Conservation (phyloP, 805 yeast species). For the Kurtzmaniella cleridarum region DNA sequence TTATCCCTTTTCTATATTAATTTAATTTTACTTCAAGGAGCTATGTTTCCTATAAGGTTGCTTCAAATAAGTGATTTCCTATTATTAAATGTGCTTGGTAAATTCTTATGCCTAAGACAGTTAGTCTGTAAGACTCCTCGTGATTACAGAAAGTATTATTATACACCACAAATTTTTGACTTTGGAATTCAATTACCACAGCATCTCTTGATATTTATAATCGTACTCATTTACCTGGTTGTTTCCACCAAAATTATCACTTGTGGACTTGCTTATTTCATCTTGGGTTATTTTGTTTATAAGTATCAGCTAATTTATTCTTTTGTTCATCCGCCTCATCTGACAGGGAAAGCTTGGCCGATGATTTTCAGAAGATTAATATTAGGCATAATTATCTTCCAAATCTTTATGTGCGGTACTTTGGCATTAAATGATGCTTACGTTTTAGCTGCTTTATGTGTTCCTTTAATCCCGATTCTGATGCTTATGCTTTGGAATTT, state of each 20-base stretch:
- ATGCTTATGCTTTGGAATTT: slow-evolving; percentile 43
- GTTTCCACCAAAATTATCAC: slow-evolving; percentile 55
- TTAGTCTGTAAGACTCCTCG: slow-evolving; percentile 45
- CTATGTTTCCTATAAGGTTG: slow-evolving; percentile 55
- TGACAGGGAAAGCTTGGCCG: slow-evolving; percentile 66
- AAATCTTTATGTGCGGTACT: slow-evolving; percentile 61
- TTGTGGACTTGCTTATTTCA: slow-evolving; percentile 54
- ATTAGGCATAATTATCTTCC: slow-evolving; percentile 50
- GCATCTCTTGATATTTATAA: slow-evolving; percentile 53
- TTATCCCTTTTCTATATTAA: slow-evolving; percentile 52
- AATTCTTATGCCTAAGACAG: slow-evolving; percentile 32
- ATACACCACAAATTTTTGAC: slow-evolving; percentile 55
- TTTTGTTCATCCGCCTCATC: slow-evolving; percentile 59
- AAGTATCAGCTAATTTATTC: slow-evolving; percentile 59
- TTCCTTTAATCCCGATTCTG: slow-evolving; percentile 47
- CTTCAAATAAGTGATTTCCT: slow-evolving; percentile 52
- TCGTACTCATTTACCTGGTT: slow-evolving; percentile 54
- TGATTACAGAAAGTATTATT: slow-evolving; percentile 46
- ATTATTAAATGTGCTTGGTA: slow-evolving; percentile 35
- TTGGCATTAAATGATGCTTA: slow-evolving; percentile 56
- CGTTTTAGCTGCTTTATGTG: slow-evolving; percentile 40
- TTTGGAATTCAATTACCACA: slow-evolving; percentile 60
- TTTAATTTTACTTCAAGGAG: slow-evolving; percentile 67
- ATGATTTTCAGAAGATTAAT: slow-evolving; percentile 53
- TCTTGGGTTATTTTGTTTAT: slow-evolving; percentile 53